Evolutionary conservation across 495 filamentous ascomycete species (phyloP).

Genomic region (Penicillium roqueforti): DNA sequence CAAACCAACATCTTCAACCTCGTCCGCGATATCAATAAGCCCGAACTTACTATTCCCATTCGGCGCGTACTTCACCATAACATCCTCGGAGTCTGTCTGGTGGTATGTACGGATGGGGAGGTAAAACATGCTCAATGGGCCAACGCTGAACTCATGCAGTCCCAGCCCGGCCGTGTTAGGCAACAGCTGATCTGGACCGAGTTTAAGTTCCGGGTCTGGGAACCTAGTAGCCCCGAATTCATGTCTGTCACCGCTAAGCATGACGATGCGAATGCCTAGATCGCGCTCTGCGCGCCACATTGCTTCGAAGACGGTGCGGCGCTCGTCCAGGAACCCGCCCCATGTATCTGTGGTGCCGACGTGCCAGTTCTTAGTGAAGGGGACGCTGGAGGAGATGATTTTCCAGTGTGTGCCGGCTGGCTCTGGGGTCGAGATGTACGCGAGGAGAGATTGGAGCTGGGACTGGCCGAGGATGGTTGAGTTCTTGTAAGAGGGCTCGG

Average conservation of each 20-base stretch:
- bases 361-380: conserved; percentile 96
- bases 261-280: conserved; percentile 71
- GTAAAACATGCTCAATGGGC: conserved; percentile 90
- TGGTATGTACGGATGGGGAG: conserved; percentile 78
- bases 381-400: conserved; percentile 79
- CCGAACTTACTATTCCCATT: conserved; percentile 90
- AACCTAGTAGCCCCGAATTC: conserved; percentile 93
- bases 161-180: conserved; percentile 42
- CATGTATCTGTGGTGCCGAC: conserved; percentile 82
- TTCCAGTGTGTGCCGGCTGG: conserved; percentile 85
- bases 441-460: conserved; percentile 75
- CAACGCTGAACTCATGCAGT: conserved; percentile 83
- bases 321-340: conserved; percentile 82
- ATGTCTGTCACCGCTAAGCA: conserved; percentile 86
- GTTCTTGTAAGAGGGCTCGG: conserved; percentile 51
- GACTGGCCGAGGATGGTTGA: conserved; percentile 84
- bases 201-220: conserved; percentile 56
- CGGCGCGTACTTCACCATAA: conserved; percentile 79
- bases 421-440: conserved; percentile 65
- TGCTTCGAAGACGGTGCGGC: conserved; percentile 71
- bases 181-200: conserved; percentile 18
- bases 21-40: conserved; percentile 72
- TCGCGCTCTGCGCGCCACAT: conserved; percentile 77
- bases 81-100: conserved; percentile 73
- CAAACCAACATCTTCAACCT: conserved; percentile 50